Evolutionary conservation across 2,329 filamentous ascomycete genomes (phyloP).

Genomic region (Cylindrodendrum hubeiense): DNA sequence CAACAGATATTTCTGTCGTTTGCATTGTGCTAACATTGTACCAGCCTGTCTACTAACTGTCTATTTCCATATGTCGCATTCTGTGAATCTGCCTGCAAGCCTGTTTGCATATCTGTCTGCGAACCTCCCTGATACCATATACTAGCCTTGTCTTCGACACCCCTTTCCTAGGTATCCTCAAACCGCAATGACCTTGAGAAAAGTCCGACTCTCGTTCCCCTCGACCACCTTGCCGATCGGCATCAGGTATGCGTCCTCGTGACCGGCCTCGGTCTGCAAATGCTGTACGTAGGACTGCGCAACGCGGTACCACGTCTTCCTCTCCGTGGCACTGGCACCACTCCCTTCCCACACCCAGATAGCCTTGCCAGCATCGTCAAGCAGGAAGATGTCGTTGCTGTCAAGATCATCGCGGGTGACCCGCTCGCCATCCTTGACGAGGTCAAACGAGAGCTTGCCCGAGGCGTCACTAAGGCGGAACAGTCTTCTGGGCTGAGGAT

Average conservation of each 20-base stretch:
- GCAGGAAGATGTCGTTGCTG: slow-evolving; percentile 71
- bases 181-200: slow-evolving; percentile 59
- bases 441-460: slow-evolving; percentile 67
- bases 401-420: slow-evolving; percentile 65
- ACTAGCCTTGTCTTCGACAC: not conserved
- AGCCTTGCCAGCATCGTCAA: slow-evolving; percentile 67
- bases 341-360: slow-evolving; percentile 77
- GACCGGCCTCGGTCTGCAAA: slow-evolving; percentile 49
- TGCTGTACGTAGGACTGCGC: slow-evolving; percentile 67
- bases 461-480: slow-evolving; percentile 74
- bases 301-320: slow-evolving; percentile 69
- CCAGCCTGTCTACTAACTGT: not conserved
- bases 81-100: too few relatives aligned
- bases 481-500: slow-evolving; percentile 56
- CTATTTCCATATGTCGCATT: too few relatives aligned
- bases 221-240: slow-evolving; percentile 70
- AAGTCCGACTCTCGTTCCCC: slow-evolving; percentile 66
- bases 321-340: slow-evolving; percentile 69
- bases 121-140: not conserved
- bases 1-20: not conserved
- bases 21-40: not conserved
- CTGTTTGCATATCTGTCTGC: not conserved
- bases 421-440: slow-evolving; percentile 66
- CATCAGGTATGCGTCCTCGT: slow-evolving; percentile 55
- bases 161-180: not conserved